Conservation (phyloP, 2,329 filamentous ascomycete species). For the Hortaea werneckii region DNA sequence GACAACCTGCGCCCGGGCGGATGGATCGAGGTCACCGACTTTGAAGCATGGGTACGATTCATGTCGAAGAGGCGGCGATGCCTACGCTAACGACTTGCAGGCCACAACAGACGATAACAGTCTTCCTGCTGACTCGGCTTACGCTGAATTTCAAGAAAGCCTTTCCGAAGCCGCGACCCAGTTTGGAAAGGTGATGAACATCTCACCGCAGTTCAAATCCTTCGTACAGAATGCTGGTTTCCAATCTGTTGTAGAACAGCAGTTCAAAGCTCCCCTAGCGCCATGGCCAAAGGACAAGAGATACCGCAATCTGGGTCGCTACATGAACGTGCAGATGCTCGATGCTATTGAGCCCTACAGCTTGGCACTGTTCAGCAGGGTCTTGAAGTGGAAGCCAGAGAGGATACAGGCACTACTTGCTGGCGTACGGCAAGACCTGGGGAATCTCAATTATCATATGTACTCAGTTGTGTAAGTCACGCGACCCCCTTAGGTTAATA, state of each 20-base stretch:
- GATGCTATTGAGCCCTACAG: neutral
- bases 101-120: neutral
- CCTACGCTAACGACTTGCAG: neutral
- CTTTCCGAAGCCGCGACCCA: neutral
- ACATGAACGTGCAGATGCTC: neutral
- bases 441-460: constrained; percentile 18
- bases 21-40: neutral
- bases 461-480: constrained; percentile 18
- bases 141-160: neutral
- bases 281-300: neutral
- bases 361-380: neutral
- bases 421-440: neutral
- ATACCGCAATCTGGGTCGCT: neutral
- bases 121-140: neutral
- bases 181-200: neutral
- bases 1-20: neutral
- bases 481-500: neutral
- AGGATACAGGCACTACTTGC: neutral
- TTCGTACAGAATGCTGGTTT: neutral
- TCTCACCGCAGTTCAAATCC: neutral
- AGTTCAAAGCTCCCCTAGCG: neutral
- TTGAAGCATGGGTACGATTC: neutral
- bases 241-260: neutral
- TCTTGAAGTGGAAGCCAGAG: neutral
- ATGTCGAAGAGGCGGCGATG: neutral